phyloP scores from a whole-genome alignment of 192 early-diverging fungal genomes.

The Backusella macrospora region DNA sequence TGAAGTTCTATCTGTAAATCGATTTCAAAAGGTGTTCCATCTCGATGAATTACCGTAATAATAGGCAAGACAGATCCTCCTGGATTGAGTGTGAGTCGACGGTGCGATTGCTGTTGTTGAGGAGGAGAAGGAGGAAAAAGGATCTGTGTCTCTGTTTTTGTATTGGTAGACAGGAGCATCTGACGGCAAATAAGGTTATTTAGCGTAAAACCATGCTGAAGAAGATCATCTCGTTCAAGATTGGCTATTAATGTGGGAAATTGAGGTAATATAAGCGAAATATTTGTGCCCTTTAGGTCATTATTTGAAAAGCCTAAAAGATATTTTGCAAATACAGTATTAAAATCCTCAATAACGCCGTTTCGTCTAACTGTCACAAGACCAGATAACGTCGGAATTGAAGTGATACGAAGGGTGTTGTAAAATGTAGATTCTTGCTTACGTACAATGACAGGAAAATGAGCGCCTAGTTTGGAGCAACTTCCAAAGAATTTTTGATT shows the following conservation, averaged over 20 bases:
- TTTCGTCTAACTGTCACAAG: slow-evolving; percentile 52
- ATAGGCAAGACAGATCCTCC: slow-evolving; percentile 30
- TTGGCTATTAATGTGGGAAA: slow-evolving; percentile 51
- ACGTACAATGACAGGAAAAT: slow-evolving; percentile 61
- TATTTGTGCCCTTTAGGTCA: slow-evolving; percentile 50
- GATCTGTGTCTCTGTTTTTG: neutral
- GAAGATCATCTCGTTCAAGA: slow-evolving; percentile 41
- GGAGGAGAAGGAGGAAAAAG: neutral
- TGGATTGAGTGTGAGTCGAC: neutral
- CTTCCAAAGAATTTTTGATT: slow-evolving; percentile 57
- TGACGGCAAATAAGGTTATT: slow-evolving; percentile 36
- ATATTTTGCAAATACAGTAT: slow-evolving; percentile 61
- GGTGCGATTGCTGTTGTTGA: neutral
- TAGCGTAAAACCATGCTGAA: slow-evolving; percentile 28
- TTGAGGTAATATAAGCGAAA: slow-evolving; percentile 59
- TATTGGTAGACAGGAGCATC: neutral
- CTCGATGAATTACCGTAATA: slow-evolving; percentile 59
- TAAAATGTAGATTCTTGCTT: slow-evolving; percentile 12
- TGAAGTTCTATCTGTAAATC: slow-evolving; percentile 62
- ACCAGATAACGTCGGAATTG: slow-evolving; percentile 67
- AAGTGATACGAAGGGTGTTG: slow-evolving; percentile 57
- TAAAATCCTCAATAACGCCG: slow-evolving; percentile 54
- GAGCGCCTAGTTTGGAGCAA: slow-evolving; percentile 49
- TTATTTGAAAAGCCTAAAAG: slow-evolving; percentile 59
- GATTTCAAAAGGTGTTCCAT: slow-evolving; percentile 60